Evolutionary conservation across 441 rosid species (phyloP).

Genomic region (Mallotus repandus): DNA sequence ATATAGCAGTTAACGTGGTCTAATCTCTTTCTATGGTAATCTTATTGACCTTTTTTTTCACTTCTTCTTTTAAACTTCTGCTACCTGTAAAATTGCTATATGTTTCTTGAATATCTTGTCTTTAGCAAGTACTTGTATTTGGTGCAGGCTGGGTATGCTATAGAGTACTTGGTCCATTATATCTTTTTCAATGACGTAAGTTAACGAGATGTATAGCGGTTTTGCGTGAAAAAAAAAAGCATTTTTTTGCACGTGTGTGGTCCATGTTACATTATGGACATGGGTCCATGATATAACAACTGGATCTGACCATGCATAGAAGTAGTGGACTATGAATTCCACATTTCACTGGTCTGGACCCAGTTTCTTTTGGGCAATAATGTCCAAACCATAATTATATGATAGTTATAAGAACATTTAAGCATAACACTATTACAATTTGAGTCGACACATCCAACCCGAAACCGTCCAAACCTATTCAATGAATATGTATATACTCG

Average conservation of each 20-base stretch:
- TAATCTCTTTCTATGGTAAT: conserved; percentile 77
- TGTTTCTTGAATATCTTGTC: conserved; percentile 12
- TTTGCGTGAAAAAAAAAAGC: too few species aligned
- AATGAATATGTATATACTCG: too few species aligned
- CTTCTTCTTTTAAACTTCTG: conserved; percentile 21
- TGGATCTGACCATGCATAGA: not conserved
- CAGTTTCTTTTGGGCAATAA: not conserved
- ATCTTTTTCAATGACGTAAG: too few species aligned
- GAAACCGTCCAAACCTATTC: too few species aligned
- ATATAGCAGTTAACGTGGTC: conserved; percentile 70
- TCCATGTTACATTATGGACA: too few species aligned
- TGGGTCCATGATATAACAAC: too few species aligned
- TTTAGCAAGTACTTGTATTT: conserved; percentile 20
- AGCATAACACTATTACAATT: too few species aligned
- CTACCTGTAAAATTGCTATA: conserved; percentile 11
- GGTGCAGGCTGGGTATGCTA: conserved; percentile 69
- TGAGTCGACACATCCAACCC: too few species aligned
- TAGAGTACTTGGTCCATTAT: conserved; percentile 21
- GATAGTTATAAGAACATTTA: too few species aligned
- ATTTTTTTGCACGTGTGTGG: too few species aligned
- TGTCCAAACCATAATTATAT: not conserved
- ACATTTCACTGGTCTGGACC: not conserved
- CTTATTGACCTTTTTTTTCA: conserved; percentile 3
- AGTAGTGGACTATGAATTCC: not conserved
- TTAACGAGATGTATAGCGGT: too few species aligned